Evolutionary conservation across 768 basidiomycete species (phyloP).

Genomic region (Cystofilobasidium macerans): DNA sequence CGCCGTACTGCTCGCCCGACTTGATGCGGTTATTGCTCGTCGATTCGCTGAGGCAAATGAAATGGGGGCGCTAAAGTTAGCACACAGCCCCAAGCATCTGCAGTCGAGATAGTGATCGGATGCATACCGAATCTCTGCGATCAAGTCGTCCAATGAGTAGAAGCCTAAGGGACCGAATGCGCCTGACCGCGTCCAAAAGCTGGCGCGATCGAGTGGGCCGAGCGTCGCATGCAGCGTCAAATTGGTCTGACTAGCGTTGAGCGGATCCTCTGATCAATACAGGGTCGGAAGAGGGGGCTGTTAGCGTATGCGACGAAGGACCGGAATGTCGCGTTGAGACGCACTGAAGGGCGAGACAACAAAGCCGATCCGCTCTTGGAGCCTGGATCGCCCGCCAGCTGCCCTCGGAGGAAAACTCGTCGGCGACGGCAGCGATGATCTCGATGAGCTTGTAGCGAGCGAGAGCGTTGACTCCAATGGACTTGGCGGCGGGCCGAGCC

Average conservation of each 20-base stretch:
- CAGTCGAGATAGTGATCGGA: neutral
- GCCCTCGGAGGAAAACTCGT: neutral
- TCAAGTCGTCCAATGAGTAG: conserved; percentile 21
- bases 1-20: neutral
- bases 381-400: neutral
- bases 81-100: neutral
- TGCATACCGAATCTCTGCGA: conserved; percentile 23
- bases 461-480: neutral
- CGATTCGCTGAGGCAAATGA: conserved; percentile 1
- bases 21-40: conserved; percentile 25
- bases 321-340: neutral
- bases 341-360: conserved; percentile 13
- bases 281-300: no score
- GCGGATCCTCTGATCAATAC: conserved; percentile 17
- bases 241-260: conserved; percentile 6
- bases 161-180: conserved; percentile 17
- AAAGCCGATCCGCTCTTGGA: conserved; percentile 9
- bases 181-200: neutral
- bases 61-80: neutral
- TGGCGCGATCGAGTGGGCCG: conserved; percentile 20
- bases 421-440: neutral
- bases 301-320: neutral
- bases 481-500: neutral
- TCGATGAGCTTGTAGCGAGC: no score
- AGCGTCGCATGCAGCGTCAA: conserved; percentile 24